Evolutionary conservation across 2,329 filamentous ascomycete species (phyloP).

Genomic region (Colletotrichum spinosum): DNA sequence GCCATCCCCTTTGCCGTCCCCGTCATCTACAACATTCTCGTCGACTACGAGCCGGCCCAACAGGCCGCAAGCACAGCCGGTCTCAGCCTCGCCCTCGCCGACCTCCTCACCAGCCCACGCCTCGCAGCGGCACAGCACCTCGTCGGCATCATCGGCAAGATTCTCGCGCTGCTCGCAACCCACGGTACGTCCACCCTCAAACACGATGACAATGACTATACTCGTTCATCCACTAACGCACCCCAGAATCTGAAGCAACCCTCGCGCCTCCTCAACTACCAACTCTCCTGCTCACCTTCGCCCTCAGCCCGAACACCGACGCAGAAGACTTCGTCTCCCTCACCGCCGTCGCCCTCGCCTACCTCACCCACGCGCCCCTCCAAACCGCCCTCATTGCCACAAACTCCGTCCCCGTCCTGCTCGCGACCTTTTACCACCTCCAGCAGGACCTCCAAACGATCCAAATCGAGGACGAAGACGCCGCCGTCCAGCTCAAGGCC

Average conservation of each 20-base stretch:
- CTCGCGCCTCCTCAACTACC: slow-evolving; percentile 60
- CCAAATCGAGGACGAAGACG: slow-evolving; percentile 59
- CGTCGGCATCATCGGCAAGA: slow-evolving; percentile 66
- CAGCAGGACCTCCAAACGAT: slow-evolving; percentile 55
- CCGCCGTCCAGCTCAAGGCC: slow-evolving; percentile 56
- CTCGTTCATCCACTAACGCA: neutral
- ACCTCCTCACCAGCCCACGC: slow-evolving; percentile 59
- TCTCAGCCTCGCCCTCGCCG: slow-evolving; percentile 62
- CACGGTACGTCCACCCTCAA: slow-evolving; percentile 53
- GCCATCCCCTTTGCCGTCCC: slow-evolving; percentile 66
- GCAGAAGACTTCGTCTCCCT: slow-evolving; percentile 66
- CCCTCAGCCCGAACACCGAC: slow-evolving; percentile 57
- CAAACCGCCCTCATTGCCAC: slow-evolving; percentile 60
- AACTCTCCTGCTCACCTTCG: slow-evolving; percentile 61
- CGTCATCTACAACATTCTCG: slow-evolving; percentile 71
- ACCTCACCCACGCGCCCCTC: slow-evolving; percentile 65
- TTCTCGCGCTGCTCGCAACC: slow-evolving; percentile 64
- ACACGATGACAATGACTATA: neutral
- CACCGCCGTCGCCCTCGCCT: slow-evolving; percentile 64
- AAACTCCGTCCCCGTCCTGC: slow-evolving; percentile 54
- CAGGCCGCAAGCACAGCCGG: slow-evolving; percentile 62
- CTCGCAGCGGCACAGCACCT: slow-evolving; percentile 55
- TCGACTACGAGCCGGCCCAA: slow-evolving; percentile 73
- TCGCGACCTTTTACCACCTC: slow-evolving; percentile 60
- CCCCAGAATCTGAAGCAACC: slow-evolving; percentile 57